Percentiles rank a stretch among this genome's conserved stretches.
Conservation (phyloP, 2,329 filamentous ascomycete species). For the Penicillium brasilianum region DNA sequence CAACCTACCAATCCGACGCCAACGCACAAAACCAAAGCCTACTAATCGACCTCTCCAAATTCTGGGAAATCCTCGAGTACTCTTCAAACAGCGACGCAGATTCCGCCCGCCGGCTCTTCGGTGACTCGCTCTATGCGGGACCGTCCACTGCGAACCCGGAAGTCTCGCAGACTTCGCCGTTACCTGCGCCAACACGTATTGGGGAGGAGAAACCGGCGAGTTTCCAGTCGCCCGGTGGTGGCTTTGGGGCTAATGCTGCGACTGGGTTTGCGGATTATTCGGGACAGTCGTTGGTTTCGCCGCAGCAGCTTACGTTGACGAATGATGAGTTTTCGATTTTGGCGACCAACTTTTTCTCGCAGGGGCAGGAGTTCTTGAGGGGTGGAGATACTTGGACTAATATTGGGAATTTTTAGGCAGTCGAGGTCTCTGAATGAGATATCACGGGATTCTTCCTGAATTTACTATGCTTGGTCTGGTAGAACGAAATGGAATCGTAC, state of each 20-base stretch:
- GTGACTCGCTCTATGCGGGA: slow-evolving; percentile 44
- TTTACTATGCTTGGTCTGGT: background rate
- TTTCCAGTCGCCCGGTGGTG: slow-evolving; percentile 26
- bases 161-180: slow-evolving; percentile 50
- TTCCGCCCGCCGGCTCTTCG: slow-evolving; percentile 48
- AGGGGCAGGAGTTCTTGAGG: slow-evolving; percentile 50
- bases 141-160: slow-evolving; percentile 38
- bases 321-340: slow-evolving; percentile 54
- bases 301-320: slow-evolving; percentile 32
- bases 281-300: slow-evolving; percentile 27
- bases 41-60: slow-evolving; percentile 53
- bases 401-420: slow-evolving; percentile 37
- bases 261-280: slow-evolving; percentile 24
- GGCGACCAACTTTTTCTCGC: slow-evolving; percentile 55
- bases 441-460: background rate
- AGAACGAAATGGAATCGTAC: background rate
- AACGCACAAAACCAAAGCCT: slow-evolving; percentile 43
- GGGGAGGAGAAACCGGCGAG: slow-evolving; percentile 25
- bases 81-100: slow-evolving; percentile 48
- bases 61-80: slow-evolving; percentile 57
- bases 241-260: slow-evolving; percentile 27
- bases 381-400: slow-evolving; percentile 45
- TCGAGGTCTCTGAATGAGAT: background rate
- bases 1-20: slow-evolving; percentile 47
- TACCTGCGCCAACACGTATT: slow-evolving; percentile 52